These are phyloP conservation scores for Hamigera avellanea DNA, from an alignment of 495 filamentous ascomycete genomes.

Conservation along the genomic window DNA sequence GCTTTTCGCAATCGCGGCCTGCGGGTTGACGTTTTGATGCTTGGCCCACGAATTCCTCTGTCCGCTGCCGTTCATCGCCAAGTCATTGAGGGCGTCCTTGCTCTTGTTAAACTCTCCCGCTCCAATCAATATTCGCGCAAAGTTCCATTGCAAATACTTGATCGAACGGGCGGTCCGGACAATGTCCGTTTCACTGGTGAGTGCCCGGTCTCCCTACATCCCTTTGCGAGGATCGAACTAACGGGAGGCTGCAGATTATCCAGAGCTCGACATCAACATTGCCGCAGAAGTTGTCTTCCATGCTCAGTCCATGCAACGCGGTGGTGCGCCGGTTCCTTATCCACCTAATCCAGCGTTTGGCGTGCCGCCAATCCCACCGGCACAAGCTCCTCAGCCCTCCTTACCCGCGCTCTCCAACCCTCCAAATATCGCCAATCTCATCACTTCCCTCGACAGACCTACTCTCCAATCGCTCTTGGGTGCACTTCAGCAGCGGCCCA, in stretches of 20 bases:
- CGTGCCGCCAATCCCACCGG: slow-evolving; percentile 23
- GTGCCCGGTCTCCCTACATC: slow-evolving; percentile 6
- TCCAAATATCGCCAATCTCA: slow-evolving; percentile 33
- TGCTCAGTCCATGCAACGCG: slow-evolving; percentile 50
- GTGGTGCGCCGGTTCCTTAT: slow-evolving; percentile 30
- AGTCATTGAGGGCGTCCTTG: slow-evolving; percentile 79
- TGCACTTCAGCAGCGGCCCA: slow-evolving; percentile 30
- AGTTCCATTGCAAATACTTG: slow-evolving; percentile 75
- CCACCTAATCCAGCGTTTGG: slow-evolving; percentile 32
- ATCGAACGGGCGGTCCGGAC: slow-evolving; percentile 56
- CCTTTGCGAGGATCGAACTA: neutral
- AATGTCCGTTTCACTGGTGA: slow-evolving; percentile 68
- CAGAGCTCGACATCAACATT: slow-evolving; percentile 61
- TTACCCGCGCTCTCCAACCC: slow-evolving; percentile 22
- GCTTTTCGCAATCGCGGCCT: slow-evolving; percentile 60
- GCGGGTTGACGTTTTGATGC: slow-evolving; percentile 60
- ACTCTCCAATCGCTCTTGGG: slow-evolving; percentile 63
- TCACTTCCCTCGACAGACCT: slow-evolving; percentile 55
- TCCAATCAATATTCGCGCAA: slow-evolving; percentile 55
- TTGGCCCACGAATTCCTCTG: slow-evolving; percentile 67
- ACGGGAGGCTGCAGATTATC: slow-evolving; percentile 47
- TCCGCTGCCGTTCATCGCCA: slow-evolving; percentile 71
- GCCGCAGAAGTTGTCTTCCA: slow-evolving; percentile 71
- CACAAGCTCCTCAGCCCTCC: slow-evolving; percentile 21
- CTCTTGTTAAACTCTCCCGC: slow-evolving; percentile 63